Conservation (phyloP, 495 filamentous ascomycete species). For the Talaromyces nanjingensis region DNA sequence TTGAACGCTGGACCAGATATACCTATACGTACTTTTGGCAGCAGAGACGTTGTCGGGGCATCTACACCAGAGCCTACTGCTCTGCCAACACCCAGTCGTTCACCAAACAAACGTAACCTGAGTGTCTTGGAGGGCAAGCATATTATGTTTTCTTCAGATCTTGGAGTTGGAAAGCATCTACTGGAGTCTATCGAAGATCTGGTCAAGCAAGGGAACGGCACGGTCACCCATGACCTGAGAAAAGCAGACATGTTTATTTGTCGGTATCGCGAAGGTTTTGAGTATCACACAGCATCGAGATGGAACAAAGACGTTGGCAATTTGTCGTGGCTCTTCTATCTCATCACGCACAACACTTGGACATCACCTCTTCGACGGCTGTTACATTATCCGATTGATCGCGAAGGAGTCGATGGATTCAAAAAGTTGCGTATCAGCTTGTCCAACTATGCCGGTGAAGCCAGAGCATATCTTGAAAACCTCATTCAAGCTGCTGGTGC, state of each 20-base stretch:
- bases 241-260: constrained; percentile 78
- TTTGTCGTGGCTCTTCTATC: constrained; percentile 84
- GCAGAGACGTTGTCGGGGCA: constrained; percentile 65
- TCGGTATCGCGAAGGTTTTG: constrained; percentile 71
- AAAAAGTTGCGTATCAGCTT: constrained; percentile 69
- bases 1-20: constrained; percentile 48
- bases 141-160: constrained; percentile 57
- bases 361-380: constrained; percentile 72
- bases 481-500: constrained; percentile 76
- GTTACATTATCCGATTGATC: constrained; percentile 82
- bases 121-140: constrained; percentile 50
- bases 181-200: constrained; percentile 60
- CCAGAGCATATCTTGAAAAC: constrained; percentile 88
- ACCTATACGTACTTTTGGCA: constrained; percentile 45
- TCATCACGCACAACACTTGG: constrained; percentile 84
- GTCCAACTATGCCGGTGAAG: constrained; percentile 94
- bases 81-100: constrained; percentile 37
- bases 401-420: constrained; percentile 71
- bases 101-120: constrained; percentile 21
- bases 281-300: constrained; percentile 71
- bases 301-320: constrained; percentile 79
- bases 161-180: constrained; percentile 59
- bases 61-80: constrained; percentile 55
- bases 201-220: constrained; percentile 61
- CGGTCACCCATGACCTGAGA: constrained; percentile 57